Conservation (phyloP, 179 eudicot genomes). For the Gypsophila paniculata region DNA sequence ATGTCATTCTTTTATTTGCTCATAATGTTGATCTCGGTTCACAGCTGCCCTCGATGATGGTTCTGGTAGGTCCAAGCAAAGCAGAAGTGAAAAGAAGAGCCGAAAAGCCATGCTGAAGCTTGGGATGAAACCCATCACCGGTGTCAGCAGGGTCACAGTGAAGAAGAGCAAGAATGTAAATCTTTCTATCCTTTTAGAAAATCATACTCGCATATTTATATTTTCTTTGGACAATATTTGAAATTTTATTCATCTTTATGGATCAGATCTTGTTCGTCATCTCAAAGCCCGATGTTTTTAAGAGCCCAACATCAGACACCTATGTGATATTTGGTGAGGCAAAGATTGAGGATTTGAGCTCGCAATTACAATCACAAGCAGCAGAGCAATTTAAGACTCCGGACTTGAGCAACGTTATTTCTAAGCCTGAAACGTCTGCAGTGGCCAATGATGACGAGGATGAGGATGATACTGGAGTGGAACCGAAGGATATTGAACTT, state of each 20-base stretch:
- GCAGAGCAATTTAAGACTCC: slow-evolving; percentile 83
- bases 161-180: slow-evolving; percentile 72
- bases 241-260: neutral
- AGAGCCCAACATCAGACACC: slow-evolving; percentile 77
- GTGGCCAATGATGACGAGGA: slow-evolving; percentile 67
- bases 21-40: slow-evolving; percentile 5
- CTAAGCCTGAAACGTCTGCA: slow-evolving; percentile 57
- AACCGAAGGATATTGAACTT: slow-evolving; percentile 73
- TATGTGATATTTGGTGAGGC: slow-evolving; percentile 77
- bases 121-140: slow-evolving; percentile 62
- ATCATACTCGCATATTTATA: neutral
- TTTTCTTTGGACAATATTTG: neutral
- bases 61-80: slow-evolving; percentile 63
- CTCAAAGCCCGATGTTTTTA: slow-evolving; percentile 78
- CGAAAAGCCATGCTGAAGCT: slow-evolving; percentile 73
- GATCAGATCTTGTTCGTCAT: slow-evolving; percentile 66
- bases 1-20: neutral
- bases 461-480: slow-evolving; percentile 64
- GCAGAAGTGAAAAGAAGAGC: slow-evolving; percentile 72
- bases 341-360: slow-evolving; percentile 81
- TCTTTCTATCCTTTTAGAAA: neutral
- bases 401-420: slow-evolving; percentile 41
- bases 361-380: slow-evolving; percentile 73
- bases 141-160: slow-evolving; percentile 66
- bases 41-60: slow-evolving; percentile 42